Base-by-base conservation (phyloP, 2,329 filamentous ascomycete genomes). In the Neofusicoccum ribis region DNA sequence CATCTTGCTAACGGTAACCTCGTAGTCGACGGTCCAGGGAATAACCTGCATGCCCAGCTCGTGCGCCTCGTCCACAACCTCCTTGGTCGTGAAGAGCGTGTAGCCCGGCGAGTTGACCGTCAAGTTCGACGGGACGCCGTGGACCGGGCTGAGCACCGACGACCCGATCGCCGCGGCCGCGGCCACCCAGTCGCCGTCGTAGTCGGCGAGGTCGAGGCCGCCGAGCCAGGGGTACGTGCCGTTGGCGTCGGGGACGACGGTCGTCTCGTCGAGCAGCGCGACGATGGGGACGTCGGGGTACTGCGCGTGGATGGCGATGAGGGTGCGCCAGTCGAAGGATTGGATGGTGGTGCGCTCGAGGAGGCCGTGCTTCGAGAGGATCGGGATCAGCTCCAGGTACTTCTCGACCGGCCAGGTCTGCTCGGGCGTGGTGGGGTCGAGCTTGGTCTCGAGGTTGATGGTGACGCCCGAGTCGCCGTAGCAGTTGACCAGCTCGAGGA, bases 401-500 rank as follows among this genome's bases (percentile, higher is more conserved):
- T 56, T 69, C 6, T 69, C 67, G 34, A 68, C 37, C 20, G 69
- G 50, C 31, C 68, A 63, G 15, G 69, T 72, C 49, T 71, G 65
- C 39, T 69, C 67, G 3, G 70, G 63, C 7, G 65, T 56, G 14
- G 69, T 61, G 3, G 70, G 70, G 63, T 72, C 68, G 34, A 72
- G 37, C 65, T 72, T 72, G 11, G 70, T 72, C 66, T 72, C 70
- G 49, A 72, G 63, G 62, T 70, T 72, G 64, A 71, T 67, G 34
- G 66, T 60, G 9, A 72, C 64, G 9, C 64, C 65, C 23, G 63
- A 49, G 62, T 71, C 70, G 15, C 67, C 68, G 50, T 72, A 72
- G 60, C 70, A 72, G 37, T 70, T 65, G 20, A 72, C 59, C 2
- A 72, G 58, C 17, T 71, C 67, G 8, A 72, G 65, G 9, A 72